These are phyloP conservation scores for Cryptosporidium ubiquitum DNA, from an alignment of 169 alveolate species.

Conservation along the genomic window DNA sequence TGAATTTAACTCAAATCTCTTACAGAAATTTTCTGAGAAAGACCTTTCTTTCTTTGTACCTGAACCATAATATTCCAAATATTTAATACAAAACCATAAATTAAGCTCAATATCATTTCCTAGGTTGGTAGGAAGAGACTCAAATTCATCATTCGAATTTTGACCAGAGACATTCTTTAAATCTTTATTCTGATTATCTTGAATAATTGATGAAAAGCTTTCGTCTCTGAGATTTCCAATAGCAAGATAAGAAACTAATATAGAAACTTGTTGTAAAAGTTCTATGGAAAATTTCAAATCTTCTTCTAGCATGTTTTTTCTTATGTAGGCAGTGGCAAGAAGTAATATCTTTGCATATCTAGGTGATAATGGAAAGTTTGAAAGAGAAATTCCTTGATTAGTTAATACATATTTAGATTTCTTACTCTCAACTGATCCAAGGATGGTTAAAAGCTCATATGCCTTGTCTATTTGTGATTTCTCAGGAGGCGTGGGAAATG, in stretches of 20 bases:
- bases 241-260: constrained; percentile 38
- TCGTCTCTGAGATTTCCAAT: constrained; percentile 55
- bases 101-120: constrained; percentile 56
- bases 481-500: constrained; percentile 87
- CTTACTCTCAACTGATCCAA: constrained; percentile 7
- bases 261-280: constrained; percentile 32
- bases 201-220: not conserved
- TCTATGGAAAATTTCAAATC: not conserved
- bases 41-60: not conserved
- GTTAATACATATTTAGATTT: not conserved
- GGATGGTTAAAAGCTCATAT: constrained; percentile 25
- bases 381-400: constrained; percentile 37
- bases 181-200: not conserved
- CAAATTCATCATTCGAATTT: not conserved
- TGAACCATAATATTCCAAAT: constrained; percentile 27
- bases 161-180: not conserved
- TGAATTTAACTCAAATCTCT: constrained; percentile 15
- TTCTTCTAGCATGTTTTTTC: not conserved
- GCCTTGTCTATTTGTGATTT: constrained; percentile 45
- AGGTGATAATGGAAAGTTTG: constrained; percentile 42
- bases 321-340: constrained; percentile 20
- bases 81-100: constrained; percentile 55
- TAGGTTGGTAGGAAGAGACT: constrained; percentile 3
- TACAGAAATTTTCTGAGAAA: not conserved
- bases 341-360: constrained; percentile 49